Conservation (phyloP, 768 basidiomycete genomes). For the Serendipita sp. region DNA sequence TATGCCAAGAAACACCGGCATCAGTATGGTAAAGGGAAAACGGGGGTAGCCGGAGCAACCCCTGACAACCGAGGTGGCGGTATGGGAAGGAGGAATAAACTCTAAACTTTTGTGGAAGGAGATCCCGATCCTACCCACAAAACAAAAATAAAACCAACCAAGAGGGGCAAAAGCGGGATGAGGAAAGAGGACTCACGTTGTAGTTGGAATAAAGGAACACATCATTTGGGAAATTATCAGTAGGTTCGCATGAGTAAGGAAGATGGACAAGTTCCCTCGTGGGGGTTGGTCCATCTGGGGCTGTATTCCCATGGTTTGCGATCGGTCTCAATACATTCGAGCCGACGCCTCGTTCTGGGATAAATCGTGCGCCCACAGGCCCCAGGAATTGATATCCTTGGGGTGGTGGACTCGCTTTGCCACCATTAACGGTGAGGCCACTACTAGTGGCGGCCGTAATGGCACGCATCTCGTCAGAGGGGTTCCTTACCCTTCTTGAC, state of each 20-base stretch:
- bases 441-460: slow-evolving; percentile 11
- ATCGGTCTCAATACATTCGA: slow-evolving; percentile 21
- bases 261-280: slow-evolving; percentile 35
- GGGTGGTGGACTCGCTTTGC: background rate
- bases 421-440: background rate
- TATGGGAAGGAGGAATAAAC: background rate
- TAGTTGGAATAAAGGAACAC: slow-evolving; percentile 92
- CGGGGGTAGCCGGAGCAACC: no score
- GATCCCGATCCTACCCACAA: background rate
- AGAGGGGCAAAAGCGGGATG: slow-evolving; percentile 4
- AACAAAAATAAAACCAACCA: background rate
- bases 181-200: slow-evolving; percentile 42
- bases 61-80: no score
- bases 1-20: background rate
- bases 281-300: slow-evolving; percentile 6
- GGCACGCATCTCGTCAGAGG: slow-evolving; percentile 40
- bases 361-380: slow-evolving; percentile 43
- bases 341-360: slow-evolving; percentile 25
- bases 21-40: no score
- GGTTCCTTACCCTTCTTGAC: slow-evolving; percentile 44
- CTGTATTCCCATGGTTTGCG: slow-evolving; percentile 37
- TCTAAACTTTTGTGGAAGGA: background rate
- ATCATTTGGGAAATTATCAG: slow-evolving; percentile 63
- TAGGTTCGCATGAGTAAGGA: slow-evolving; percentile 59
- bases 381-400: slow-evolving; percentile 27